A percentile compares a stretch with the other conserved stretches of the same genome.
Evolutionary conservation across 2,329 filamentous ascomycete genomes (phyloP).

Genomic region (Zelopaecilomyces penicillatus): DNA sequence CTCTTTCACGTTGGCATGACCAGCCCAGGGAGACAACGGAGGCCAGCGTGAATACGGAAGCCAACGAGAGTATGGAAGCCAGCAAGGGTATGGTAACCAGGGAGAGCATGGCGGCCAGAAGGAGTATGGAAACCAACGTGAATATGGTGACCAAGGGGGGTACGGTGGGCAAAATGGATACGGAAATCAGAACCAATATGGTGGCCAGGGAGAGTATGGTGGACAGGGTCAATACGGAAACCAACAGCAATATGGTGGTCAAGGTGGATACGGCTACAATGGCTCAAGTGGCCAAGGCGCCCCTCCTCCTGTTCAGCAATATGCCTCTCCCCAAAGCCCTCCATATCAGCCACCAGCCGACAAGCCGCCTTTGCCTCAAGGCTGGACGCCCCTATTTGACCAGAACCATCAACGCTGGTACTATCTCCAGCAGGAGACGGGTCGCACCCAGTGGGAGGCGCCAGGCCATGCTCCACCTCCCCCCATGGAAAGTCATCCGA

Average conservation of each 20-base stretch:
- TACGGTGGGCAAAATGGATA: not conserved
- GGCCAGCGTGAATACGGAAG: not conserved
- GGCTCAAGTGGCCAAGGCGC: conserved; percentile 12
- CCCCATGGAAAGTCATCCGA: conserved; percentile 14
- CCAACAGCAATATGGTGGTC: too few species aligned
- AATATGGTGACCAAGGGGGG: not conserved
- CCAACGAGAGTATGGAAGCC: not conserved
- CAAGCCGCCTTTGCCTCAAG: conserved; percentile 45
- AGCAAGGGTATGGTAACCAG: not conserved
- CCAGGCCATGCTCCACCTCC: conserved; percentile 30
- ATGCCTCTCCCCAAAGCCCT: conserved; percentile 16
- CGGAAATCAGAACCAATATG: not conserved
- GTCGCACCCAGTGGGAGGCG: conserved; percentile 56
- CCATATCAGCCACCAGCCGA: conserved; percentile 27
- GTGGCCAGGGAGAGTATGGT: not conserved
- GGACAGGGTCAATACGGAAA: not conserved
- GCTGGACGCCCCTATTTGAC: conserved; percentile 58
- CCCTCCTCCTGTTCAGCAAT: conserved; percentile 11
- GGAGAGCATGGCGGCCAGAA: not conserved
- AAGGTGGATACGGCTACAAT: conserved; percentile 17
- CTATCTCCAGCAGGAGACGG: conserved; percentile 54
- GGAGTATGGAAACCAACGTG: not conserved
- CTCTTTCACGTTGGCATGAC: not conserved
- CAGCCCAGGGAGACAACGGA: not conserved
- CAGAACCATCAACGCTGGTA: conserved; percentile 53